Evolutionary conservation across 768 basidiomycete species (phyloP), one percentile per base, ranked within the genome.

Genomic region (Phanerochaete sordida): DNA sequence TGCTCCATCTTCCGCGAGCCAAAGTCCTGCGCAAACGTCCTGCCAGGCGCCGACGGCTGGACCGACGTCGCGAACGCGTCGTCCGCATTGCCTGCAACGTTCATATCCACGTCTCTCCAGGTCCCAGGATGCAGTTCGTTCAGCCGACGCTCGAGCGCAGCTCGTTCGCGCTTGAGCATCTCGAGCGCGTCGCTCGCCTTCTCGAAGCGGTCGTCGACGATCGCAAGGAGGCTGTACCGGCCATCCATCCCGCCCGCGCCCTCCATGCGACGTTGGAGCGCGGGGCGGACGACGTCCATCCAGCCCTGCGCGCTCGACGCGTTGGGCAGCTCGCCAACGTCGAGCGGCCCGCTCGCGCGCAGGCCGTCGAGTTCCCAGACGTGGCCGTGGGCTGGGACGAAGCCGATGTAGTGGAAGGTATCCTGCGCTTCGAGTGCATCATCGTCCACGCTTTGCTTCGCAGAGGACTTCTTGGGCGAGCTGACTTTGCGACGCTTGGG

Each of bases 281-380:
- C 84, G 0, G 86, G 85, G 19, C 84, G 81, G 23, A 79, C 86
- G 47, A 85, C 72, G 65, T 84, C 81, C 78, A 84, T 84, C 86
- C 86, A 88, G 43, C 62, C 54, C 26, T 59, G 37, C 15, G 15
- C 31, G 6, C 58, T 19, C 23, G 21, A 46, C 16, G 26, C 50
- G n/a, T 13, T 23, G 6, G 69, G 65, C 27, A 85, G 66, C 65
- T 85, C 84, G 39, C 85, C 85, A 24, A 87, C 84, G 68, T 86
- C 84, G 9, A 88, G 72, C 5, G 86, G 84, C 0, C 83, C 85
- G 1, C 80, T 76, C 60, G 58, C 24, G 35, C 84, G 84, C 56
- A 87, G 76, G 13, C 86, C 85, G 66, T 87, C 84, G 54, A 88
- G 78, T 69, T 88, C 85, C 85, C 85, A 88, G n/a, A 86, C 84